Conservation (phyloP, 1,284 basidiomycete species). For the Xerocomus nothofagi region DNA sequence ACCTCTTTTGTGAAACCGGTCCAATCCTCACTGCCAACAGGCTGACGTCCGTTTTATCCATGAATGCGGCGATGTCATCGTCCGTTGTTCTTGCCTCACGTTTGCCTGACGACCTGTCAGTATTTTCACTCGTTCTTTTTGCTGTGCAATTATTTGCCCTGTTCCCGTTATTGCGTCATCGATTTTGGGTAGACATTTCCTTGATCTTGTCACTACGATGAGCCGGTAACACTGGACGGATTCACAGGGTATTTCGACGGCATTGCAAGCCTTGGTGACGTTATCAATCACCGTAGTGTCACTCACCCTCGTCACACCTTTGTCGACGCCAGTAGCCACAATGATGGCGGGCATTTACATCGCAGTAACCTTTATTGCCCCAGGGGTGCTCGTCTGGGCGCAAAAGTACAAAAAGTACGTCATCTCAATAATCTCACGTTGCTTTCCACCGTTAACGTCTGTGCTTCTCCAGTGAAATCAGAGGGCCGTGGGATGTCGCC, state of each 20-base stretch:
- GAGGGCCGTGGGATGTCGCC: constrained; percentile 54
- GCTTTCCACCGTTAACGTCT: constrained; percentile 27
- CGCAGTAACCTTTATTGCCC: constrained; percentile 68
- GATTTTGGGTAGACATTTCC: constrained; percentile 62
- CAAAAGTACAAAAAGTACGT: constrained; percentile 82
- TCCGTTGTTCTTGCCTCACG: constrained; percentile 94
- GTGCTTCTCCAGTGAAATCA: constrained; percentile 41
- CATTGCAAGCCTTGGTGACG: constrained; percentile 53
- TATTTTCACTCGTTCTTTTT: constrained; percentile 89
- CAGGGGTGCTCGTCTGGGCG: constrained; percentile 73
- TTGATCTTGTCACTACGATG: constrained; percentile 19
- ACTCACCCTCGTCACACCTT: constrained; percentile 48
- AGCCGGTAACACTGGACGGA: constrained; percentile 16
- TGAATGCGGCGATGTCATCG: constrained; percentile 93
- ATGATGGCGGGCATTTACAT: constrained; percentile 52
- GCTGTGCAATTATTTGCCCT: constrained; percentile 85
- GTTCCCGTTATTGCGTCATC: constrained; percentile 80
- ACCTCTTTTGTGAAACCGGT: constrained; percentile 17
- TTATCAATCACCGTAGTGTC: constrained; percentile 47
- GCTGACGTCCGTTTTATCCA: constrained; percentile 85
- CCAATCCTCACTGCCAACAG: constrained; percentile 43
- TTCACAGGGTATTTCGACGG: constrained; percentile 45
- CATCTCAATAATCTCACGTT: constrained; percentile 7
- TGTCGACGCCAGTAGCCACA: constrained; percentile 54
- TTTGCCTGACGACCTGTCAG: constrained; percentile 78